Conservation (phyloP, 305 asterid species). For the Fraxinus angustifolia region DNA sequence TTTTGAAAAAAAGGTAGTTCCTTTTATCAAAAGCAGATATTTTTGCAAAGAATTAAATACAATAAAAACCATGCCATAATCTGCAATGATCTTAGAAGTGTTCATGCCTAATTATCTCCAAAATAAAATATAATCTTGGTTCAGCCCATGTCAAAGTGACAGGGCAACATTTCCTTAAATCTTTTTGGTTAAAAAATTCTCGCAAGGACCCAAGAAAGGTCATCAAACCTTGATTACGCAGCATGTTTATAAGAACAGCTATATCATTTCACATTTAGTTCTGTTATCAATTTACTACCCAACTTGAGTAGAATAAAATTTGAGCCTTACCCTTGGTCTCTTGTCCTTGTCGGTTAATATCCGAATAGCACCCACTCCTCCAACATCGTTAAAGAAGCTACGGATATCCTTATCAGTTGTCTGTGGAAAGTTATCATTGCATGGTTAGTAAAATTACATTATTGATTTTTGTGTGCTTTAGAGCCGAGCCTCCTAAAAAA, state of each 20-base stretch:
- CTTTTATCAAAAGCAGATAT: neutral
- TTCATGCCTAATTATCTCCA: neutral
- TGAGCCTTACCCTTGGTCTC: conserved; percentile 70
- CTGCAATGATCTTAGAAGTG: neutral
- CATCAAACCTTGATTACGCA: neutral
- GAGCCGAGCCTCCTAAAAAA: conserved; percentile 13
- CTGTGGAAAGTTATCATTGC: conserved; percentile 38
- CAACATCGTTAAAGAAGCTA: conserved; percentile 74
- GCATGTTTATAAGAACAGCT: neutral
- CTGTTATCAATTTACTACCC: neutral
- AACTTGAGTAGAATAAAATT: conserved; percentile 4
- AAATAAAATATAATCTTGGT: neutral
- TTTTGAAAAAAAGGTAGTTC: neutral
- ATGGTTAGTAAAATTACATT: conserved; percentile 3
- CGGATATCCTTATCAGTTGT: conserved; percentile 60
- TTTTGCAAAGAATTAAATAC: neutral
- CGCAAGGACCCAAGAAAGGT: neutral
- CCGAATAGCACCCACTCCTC: conserved; percentile 84
- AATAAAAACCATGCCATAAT: neutral
- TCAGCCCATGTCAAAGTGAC: neutral
- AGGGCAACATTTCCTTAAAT: neutral
- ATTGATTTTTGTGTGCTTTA: conserved; percentile 9
- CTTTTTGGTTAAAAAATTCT: neutral
- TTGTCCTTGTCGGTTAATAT: conserved; percentile 65
- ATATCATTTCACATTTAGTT: neutral